Evolutionary conservation across 169 alveolate species (phyloP), one percentile per base, ranked within the genome.

Genomic region (Plasmodium inui): DNA sequence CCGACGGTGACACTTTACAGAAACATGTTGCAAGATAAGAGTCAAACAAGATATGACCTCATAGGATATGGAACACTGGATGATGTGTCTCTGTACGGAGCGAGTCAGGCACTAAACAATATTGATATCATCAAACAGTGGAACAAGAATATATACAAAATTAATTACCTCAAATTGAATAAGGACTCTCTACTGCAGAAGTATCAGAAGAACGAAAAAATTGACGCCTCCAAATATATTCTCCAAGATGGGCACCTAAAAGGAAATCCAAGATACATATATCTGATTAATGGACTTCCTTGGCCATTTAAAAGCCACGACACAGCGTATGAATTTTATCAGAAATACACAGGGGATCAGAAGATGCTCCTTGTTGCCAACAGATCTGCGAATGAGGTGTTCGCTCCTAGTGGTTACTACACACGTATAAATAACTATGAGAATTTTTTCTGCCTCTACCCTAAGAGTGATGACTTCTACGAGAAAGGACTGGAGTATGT

Each of bases 291-390:
- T 30, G 84, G 92, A 41, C 50, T 84, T 17, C 92, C 92, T 26
- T 84, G 92, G 92, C 92, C 92, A 7, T 84, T 84, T 46, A 84
- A 32, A 72, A 84, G 92, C 76, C 92, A 84, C 17, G 92, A 84
- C 70, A 46, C 79, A 46, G 30, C 50, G 1, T 84, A 84, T 37
- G 92, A 84, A 71, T 67, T 44, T 70, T 84, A 84, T 30, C 92
- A 84, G 55, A 84, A 84, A 26, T 84, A 84, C 39, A 8, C 26
- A 46, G 76, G 44, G 9, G 61, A 84, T 8, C 30, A 84, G 30
- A 84, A 84, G 37, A 84, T 84, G 84, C 53, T 84, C 12, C 53
- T 84, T 44, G 46, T 84, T 14, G 84, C 67, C 0, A 84, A 84
- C 32, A 84, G 28, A 46, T 84, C 92, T 8, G 19, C 72, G 7